These are phyloP conservation scores for Tylopilus cervinicoccineus DNA, from an alignment of 768 basidiomycete genomes.

Conservation along the genomic window DNA sequence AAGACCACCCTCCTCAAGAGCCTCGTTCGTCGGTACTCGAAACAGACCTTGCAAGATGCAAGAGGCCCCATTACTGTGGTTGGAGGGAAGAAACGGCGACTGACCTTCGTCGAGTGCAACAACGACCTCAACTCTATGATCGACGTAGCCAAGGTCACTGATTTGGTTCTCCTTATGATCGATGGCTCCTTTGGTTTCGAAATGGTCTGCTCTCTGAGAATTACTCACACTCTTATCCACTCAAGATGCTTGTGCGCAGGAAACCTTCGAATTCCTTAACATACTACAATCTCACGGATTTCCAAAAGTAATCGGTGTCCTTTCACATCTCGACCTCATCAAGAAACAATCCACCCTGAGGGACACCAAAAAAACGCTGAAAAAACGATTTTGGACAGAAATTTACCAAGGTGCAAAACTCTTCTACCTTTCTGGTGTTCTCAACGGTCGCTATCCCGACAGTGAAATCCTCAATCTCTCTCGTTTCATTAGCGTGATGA, in stretches of 20 bases:
- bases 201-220: slow-evolving; percentile 63
- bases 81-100: slow-evolving; percentile 83
- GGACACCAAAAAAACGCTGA: slow-evolving; percentile 88
- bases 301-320: slow-evolving; percentile 95
- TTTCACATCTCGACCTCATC: slow-evolving; percentile 95
- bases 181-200: slow-evolving; percentile 98
- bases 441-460: slow-evolving; percentile 97
- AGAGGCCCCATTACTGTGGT: slow-evolving; percentile 95
- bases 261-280: slow-evolving; percentile 98
- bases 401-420: slow-evolving; percentile 99
- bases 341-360: slow-evolving; percentile 86
- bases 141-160: slow-evolving; percentile 94
- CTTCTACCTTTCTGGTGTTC: slow-evolving; percentile 93
- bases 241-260: slow-evolving; percentile 44
- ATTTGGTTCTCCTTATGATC: slow-evolving; percentile 94
- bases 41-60: slow-evolving; percentile 85
- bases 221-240: background rate
- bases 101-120: slow-evolving; percentile 98
- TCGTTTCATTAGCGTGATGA: slow-evolving; percentile 96
- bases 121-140: slow-evolving; percentile 99
- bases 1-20: slow-evolving; percentile 93
- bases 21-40: slow-evolving; percentile 88
- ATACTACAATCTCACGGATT: slow-evolving; percentile 96
- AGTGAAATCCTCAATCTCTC: slow-evolving; percentile 93
- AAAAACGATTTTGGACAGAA: slow-evolving; percentile 99